Percentiles rank a stretch among this genome's conserved stretches.
These are phyloP conservation scores for Parastagonospora nodorum DNA, from an alignment of 2,329 filamentous ascomycete genomes.

Conservation along the genomic window DNA sequence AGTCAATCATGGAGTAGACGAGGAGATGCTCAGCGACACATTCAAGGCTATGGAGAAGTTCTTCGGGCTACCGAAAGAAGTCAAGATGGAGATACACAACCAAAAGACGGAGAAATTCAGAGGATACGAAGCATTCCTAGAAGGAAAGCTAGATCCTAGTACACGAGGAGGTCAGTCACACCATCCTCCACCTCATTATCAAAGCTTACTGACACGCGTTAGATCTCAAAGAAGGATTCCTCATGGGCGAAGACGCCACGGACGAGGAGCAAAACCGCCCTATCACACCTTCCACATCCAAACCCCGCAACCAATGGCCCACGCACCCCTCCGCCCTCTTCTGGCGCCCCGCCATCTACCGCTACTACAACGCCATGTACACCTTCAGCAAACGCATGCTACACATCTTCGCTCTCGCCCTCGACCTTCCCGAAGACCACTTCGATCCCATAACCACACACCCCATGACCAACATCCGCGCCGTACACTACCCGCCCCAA, in stretches of 20 bases:
- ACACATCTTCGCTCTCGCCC: constrained; percentile 46
- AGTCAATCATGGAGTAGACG: constrained; percentile 37
- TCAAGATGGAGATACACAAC: constrained; percentile 46
- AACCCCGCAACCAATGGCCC: constrained; percentile 40
- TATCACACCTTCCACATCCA: constrained; percentile 14
- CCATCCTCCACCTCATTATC: neutral
- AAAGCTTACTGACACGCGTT: neutral
- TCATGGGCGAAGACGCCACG: constrained; percentile 43
- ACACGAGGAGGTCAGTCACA: constrained; percentile 36
- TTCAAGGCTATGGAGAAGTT: constrained; percentile 36
- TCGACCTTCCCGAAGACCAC: constrained; percentile 46
- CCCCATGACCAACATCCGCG: constrained; percentile 51
- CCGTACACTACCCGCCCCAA: constrained; percentile 50
- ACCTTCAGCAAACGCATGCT: constrained; percentile 40
- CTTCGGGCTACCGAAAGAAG: constrained; percentile 36
- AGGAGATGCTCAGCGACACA: constrained; percentile 31
- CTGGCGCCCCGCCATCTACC: constrained; percentile 37
- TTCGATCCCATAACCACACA: constrained; percentile 47
- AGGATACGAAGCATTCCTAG: constrained; percentile 44
- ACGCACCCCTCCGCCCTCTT: constrained; percentile 30
- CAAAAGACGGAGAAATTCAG: constrained; percentile 42
- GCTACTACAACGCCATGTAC: constrained; percentile 39
- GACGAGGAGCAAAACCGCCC: constrained; percentile 37
- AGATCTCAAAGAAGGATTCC: constrained; percentile 45
- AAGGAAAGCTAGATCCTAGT: constrained; percentile 43